Evolutionary conservation across 2,329 filamentous ascomycete species (phyloP).

Genomic region (Fusarium nisikadoi): DNA sequence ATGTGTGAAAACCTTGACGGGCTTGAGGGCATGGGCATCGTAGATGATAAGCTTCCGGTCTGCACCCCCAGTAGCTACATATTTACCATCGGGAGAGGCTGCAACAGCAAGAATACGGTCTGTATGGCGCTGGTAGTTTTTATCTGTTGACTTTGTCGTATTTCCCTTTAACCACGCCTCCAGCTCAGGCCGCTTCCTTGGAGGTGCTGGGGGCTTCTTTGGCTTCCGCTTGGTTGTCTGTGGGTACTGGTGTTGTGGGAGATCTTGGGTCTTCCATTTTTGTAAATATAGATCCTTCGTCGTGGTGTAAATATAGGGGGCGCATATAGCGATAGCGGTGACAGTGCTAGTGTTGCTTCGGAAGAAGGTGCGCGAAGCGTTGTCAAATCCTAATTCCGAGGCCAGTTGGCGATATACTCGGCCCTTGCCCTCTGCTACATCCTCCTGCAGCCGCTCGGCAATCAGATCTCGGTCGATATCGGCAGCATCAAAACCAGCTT

Average conservation of each 20-base stretch:
- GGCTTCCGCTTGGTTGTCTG: conserved; percentile 68
- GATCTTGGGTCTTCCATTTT: conserved; percentile 86
- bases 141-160: conserved; percentile 68
- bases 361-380: conserved; percentile 76
- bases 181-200: conserved; percentile 70
- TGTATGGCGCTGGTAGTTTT: conserved; percentile 79
- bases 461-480: conserved; percentile 94
- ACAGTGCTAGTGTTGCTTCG: conserved; percentile 80
- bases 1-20: conserved; percentile 86
- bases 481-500: conserved; percentile 87
- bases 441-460: conserved; percentile 88
- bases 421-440: conserved; percentile 91
- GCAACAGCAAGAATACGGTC: conserved; percentile 85
- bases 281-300: conserved; percentile 85
- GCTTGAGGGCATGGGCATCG: conserved; percentile 81
- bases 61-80: conserved; percentile 87
- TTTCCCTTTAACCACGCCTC: conserved; percentile 72
- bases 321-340: conserved; percentile 81
- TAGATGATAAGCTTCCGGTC: conserved; percentile 89
- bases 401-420: conserved; percentile 86
- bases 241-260: conserved; percentile 68
- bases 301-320: conserved; percentile 87
- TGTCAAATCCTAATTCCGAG: conserved; percentile 74
- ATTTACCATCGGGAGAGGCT: conserved; percentile 89
- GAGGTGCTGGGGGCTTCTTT: conserved; percentile 67